These are phyloP conservation scores for Hyaloscypha bicolor DNA, from an alignment of 495 filamentous ascomycete species.

Conservation along the genomic window DNA sequence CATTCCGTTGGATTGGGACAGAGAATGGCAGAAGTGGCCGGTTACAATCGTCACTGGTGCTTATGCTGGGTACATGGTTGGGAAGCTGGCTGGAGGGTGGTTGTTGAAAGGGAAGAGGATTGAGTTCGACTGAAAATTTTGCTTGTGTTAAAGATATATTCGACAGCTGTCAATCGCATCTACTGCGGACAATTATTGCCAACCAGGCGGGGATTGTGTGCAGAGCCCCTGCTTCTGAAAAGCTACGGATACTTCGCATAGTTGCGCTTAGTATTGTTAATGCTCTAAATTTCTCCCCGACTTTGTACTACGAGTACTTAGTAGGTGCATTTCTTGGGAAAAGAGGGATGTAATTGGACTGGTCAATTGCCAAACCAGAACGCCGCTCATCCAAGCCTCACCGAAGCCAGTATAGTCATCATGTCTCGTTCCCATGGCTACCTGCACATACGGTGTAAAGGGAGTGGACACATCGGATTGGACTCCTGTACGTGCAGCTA, in stretches of 20 bases:
- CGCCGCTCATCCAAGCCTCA: no score
- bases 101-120: constrained; percentile 65
- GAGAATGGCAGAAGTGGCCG: constrained; percentile 98
- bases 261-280: neutral
- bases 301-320: neutral
- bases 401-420: no score
- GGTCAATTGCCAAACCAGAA: no score
- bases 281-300: neutral
- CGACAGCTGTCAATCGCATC: neutral
- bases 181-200: neutral
- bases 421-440: no score
- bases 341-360: neutral
- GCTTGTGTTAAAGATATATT: no score
- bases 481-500: no score
- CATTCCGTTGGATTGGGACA: constrained; percentile 92
- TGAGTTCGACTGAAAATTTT: constrained; percentile 48
- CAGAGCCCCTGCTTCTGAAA: neutral
- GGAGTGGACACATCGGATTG: no score
- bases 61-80: constrained; percentile 67
- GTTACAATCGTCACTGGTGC: constrained; percentile 81
- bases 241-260: no score
- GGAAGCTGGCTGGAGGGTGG: constrained; percentile 61
- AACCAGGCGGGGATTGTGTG: neutral
- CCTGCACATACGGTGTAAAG: no score
- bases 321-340: neutral